Percentiles rank a stretch among this genome's conserved stretches.
Conservation (phyloP, 2,329 filamentous ascomycete genomes). For the Diaporthe helianthi region DNA sequence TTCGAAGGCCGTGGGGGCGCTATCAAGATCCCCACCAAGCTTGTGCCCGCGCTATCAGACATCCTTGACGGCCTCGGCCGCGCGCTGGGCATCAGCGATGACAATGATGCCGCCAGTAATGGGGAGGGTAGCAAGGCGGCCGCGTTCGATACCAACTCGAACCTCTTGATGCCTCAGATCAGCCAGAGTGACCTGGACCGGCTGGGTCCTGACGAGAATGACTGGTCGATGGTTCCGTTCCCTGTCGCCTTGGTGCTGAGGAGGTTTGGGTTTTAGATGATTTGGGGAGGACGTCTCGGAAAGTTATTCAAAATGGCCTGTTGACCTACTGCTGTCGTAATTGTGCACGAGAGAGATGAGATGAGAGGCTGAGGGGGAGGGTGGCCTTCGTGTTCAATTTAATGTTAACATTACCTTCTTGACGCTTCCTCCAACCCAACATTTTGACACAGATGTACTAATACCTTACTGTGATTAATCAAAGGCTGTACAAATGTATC, state of each 20-base stretch:
- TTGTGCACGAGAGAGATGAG: neutral
- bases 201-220: constrained; percentile 26
- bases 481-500: neutral
- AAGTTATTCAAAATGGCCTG: neutral
- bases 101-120: too few relatives aligned
- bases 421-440: neutral
- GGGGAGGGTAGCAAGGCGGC: neutral
- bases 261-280: neutral
- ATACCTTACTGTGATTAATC: constrained; percentile 2
- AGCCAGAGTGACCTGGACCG: constrained; percentile 12
- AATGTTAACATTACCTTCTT: constrained; percentile 21
- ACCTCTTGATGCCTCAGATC: neutral
- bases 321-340: neutral
- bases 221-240: neutral
- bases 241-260: neutral
- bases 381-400: neutral
- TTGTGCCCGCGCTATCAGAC: constrained; percentile 2
- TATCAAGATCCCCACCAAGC: constrained; percentile 24
- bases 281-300: neutral
- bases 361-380: neutral
- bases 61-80: neutral
- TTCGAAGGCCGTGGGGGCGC: constrained; percentile 17
- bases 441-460: neutral
- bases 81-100: neutral
- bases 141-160: constrained; percentile 12